Base-by-base conservation (phyloP, 768 basidiomycete species). In the Rhizopogon roseolus region DNA sequence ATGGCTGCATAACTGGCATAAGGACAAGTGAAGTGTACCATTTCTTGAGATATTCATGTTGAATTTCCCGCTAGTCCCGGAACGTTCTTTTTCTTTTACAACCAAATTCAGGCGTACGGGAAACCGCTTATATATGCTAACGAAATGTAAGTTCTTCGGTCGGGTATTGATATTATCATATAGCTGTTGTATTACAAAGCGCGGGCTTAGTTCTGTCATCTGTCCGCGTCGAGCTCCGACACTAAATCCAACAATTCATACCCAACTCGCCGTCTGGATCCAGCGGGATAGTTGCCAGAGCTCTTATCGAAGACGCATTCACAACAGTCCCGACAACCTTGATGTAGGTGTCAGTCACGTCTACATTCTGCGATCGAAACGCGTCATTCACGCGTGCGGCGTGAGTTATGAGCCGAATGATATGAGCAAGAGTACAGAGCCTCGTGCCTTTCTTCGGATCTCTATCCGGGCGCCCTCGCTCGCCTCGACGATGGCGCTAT, bases 311-410 rank as follows among this genome's bases (percentile, higher is more conserved):
- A 14, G 80, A 73, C 25, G 81, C 71, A 55, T 82, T 74, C 22
- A 74, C 53, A 19, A 83, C 88, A 5, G 65, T 76, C 6, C 88
- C 89, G 28, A 91, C 76, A 50, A 91, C 71, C 65, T 92, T 90
- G 43, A 86, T 71, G 57, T 71, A 89, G 3, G 78, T 70, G 49
- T 81, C 82, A 2, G 69, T 68, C 49, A 85, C 69, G 43, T 74
- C 67, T 25, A 73, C 64, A 54, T 73, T 75, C 77, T 81, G 17
- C 32, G 50, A 39, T 38, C 29, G 28, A 42, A n/a, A n/a, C n/a
- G n/a, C n/a, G n/a, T n/a, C n/a, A n/a, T n/a, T n/a, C n/a, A n/a
- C n/a, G n/a, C n/a, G n/a, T n/a, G n/a, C n/a, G n/a, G n/a, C n/a
- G 41, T 53, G 28, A 29, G 49, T 49, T 16, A n/a, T 17, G 5